Evolutionary conservation across 1,139 yeast genomes (phyloP).

Genomic region (Debaryomyces subglobosus): DNA sequence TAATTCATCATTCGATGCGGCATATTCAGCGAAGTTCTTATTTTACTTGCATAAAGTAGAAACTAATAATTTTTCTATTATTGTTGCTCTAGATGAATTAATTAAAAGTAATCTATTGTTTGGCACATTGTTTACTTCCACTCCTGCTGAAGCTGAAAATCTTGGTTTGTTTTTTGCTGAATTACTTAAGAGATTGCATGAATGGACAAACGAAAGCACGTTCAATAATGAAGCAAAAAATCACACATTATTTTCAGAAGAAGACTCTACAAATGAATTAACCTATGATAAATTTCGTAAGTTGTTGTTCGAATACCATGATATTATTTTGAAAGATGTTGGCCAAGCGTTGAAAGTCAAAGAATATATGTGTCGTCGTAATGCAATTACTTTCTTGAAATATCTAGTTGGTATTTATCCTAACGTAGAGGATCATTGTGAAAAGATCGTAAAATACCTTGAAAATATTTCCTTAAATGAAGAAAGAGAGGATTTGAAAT

Average conservation of each 20-base stretch:
- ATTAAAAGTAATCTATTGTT: slow-evolving; percentile 54
- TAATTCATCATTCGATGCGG: slow-evolving; percentile 86
- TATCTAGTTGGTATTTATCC: slow-evolving; percentile 71
- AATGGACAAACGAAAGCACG: slow-evolving; percentile 39
- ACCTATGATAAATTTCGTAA: slow-evolving; percentile 42
- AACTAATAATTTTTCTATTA: slow-evolving; percentile 47
- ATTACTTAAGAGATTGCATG: slow-evolving; percentile 49
- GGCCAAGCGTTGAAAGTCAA: slow-evolving; percentile 52
- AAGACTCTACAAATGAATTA: slow-evolving; percentile 15
- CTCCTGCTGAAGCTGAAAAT: slow-evolving; percentile 81
- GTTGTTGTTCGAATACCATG: slow-evolving; percentile 60
- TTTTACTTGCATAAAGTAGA: slow-evolving; percentile 50
- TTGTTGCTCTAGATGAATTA: slow-evolving; percentile 49
- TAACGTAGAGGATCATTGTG: slow-evolving; percentile 68
- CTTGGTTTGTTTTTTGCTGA: slow-evolving; percentile 74
- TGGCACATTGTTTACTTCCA: slow-evolving; percentile 68
- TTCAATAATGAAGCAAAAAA: slow-evolving; percentile 15
- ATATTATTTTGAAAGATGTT: slow-evolving; percentile 48
- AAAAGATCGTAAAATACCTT: slow-evolving; percentile 50
- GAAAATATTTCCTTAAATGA: slow-evolving; percentile 56
- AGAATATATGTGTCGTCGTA: slow-evolving; percentile 81
- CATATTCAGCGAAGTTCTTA: slow-evolving; percentile 66
- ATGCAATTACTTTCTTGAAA: slow-evolving; percentile 77
- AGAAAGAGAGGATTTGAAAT: slow-evolving; percentile 75
- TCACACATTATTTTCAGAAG: slow-evolving; percentile 12